These are phyloP conservation scores for Ceratobasidium sp. DNA, from an alignment of 1,284 basidiomycete genomes.

Conservation along the genomic window DNA sequence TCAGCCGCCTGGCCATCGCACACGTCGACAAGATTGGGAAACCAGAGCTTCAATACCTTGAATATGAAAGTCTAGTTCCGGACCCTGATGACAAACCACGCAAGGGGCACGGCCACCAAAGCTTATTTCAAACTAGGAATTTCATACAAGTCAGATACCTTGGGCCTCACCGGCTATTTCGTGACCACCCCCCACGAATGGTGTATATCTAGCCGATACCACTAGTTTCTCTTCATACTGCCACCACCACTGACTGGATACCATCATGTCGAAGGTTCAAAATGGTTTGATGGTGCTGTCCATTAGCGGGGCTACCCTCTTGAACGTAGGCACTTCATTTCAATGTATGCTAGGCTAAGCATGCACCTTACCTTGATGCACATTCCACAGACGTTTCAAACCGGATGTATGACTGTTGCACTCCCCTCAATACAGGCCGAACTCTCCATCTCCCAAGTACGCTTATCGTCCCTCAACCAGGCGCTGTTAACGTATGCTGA, in stretches of 20 bases:
- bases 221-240: too few species aligned
- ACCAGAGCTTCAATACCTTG: neutral
- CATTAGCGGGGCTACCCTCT: slow-evolving; percentile 34
- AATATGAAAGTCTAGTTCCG: neutral
- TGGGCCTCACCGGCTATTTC: neutral
- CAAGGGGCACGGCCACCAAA: neutral
- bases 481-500: neutral
- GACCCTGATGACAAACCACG: neutral
- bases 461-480: neutral
- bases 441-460: slow-evolving; percentile 39
- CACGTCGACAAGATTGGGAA: neutral
- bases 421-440: slow-evolving; percentile 41
- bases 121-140: neutral
- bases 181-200: neutral
- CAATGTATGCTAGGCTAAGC: neutral
- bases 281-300: slow-evolving; percentile 15
- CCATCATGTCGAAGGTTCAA: slow-evolving; percentile 23
- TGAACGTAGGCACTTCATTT: slow-evolving; percentile 11
- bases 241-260: neutral
- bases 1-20: slow-evolving; percentile 27
- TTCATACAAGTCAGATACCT: neutral
- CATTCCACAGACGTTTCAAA: slow-evolving; percentile 30
- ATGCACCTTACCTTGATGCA: too few species aligned
- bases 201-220: too few species aligned
- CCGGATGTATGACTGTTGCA: slow-evolving; percentile 43